Conservation (phyloP, 2,329 filamentous ascomycete species). For the Metarhizium anisopliae region DNA sequence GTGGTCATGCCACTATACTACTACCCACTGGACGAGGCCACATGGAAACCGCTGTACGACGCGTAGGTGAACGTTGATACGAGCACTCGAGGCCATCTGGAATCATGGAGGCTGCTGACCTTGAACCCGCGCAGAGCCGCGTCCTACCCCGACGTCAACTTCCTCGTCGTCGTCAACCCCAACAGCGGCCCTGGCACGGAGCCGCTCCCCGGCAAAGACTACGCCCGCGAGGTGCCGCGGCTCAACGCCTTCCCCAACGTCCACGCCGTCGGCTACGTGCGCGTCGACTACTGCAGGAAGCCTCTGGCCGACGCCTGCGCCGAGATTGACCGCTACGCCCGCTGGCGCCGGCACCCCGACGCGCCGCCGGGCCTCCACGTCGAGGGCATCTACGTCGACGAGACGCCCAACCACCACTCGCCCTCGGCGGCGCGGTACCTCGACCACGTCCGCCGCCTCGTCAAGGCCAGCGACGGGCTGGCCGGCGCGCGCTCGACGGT, state of each 20-base stretch:
- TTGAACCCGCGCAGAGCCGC: not conserved
- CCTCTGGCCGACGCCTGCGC: not conserved
- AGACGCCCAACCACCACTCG: not conserved
- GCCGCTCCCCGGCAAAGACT: not conserved
- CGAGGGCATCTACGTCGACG: not conserved
- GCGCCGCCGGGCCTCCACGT: not conserved
- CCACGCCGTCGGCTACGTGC: not conserved
- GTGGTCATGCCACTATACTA: not conserved
- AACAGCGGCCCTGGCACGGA: not conserved
- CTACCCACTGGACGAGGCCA: not conserved
- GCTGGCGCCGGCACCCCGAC: not conserved
- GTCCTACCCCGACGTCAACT: not conserved
- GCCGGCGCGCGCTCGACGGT: not conserved
- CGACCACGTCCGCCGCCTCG: not conserved
- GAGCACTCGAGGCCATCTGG: too few species aligned
- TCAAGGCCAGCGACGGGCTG: not conserved
- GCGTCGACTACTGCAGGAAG: not conserved
- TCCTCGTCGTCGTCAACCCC: not conserved
- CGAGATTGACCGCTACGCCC: not conserved
- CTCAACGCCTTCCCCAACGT: not conserved
- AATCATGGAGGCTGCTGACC: too few species aligned
- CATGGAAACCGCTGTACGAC: not conserved
- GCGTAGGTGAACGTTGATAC: not conserved
- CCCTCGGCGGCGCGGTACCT: not conserved
- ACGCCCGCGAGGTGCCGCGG: not conserved